Percentiles rank a stretch among this genome's conserved stretches.
These are phyloP conservation scores for Rhypophila decipiens DNA, from an alignment of 495 filamentous ascomycete genomes.

Conservation along the genomic window DNA sequence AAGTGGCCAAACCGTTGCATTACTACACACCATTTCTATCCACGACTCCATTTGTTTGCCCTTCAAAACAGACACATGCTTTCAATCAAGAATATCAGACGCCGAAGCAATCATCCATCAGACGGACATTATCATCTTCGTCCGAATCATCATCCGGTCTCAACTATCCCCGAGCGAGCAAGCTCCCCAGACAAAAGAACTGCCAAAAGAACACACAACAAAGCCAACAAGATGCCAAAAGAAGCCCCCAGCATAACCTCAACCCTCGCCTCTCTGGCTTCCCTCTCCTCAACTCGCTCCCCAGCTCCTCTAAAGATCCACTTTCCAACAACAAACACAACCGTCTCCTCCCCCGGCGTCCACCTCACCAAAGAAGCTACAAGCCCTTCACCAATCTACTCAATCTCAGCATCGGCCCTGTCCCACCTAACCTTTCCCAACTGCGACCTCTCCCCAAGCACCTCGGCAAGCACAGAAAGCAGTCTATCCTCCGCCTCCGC, in stretches of 20 bases:
- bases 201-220: no score
- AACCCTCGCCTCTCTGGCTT: constrained; percentile 11
- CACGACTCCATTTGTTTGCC: no score
- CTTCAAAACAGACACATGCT: no score
- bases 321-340: constrained; percentile 7
- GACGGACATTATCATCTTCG: no score
- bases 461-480: not conserved
- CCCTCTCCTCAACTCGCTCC: not conserved
- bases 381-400: constrained; percentile 13
- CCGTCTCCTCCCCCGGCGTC: constrained; percentile 11
- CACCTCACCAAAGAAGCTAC: constrained; percentile 11
- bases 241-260: constrained; percentile 10
- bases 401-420: constrained; percentile 16
- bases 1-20: no score
- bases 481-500: no score
- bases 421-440: constrained; percentile 14
- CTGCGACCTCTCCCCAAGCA: constrained; percentile 15
- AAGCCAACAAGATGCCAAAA: constrained; percentile 20
- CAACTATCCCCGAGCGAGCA: no score
- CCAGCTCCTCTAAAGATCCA: constrained; percentile 18
- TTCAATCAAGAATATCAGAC: no score
- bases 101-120: no score
- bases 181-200: no score
- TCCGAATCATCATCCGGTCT: no score
- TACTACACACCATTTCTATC: no score